phyloP scores from a whole-genome alignment of 768 basidiomycete species.

The Xerocomellus amylosporus region DNA sequence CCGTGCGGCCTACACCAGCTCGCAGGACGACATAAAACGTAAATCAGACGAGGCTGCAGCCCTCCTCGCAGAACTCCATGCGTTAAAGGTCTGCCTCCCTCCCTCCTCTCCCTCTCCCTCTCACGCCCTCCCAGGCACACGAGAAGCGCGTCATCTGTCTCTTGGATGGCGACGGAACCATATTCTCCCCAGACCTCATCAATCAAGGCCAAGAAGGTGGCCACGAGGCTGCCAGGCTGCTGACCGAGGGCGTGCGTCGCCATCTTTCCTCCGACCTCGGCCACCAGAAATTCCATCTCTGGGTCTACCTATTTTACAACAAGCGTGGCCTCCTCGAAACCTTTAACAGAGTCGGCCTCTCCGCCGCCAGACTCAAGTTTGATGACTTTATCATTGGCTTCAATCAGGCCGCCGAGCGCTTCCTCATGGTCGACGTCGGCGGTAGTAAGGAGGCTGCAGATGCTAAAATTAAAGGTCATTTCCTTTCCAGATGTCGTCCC shows the following conservation, averaged over 20 bases:
- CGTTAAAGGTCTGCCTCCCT: slow-evolving; percentile 22
- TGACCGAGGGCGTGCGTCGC: slow-evolving; percentile 35
- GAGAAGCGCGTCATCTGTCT: slow-evolving; percentile 43
- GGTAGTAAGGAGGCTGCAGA: slow-evolving; percentile 72
- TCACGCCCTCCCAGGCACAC: slow-evolving; percentile 14
- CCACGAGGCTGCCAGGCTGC: slow-evolving; percentile 48
- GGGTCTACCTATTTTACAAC: slow-evolving; percentile 63
- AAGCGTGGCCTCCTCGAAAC: slow-evolving; percentile 57
- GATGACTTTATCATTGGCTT: slow-evolving; percentile 69
- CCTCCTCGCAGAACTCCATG: slow-evolving; percentile 27
- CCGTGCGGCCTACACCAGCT: slow-evolving; percentile 25
- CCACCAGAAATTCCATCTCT: slow-evolving; percentile 44
- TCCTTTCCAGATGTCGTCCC: not conserved
- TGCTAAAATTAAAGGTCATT: slow-evolving; percentile 67
- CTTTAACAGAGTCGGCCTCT: slow-evolving; percentile 37
- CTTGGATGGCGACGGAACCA: slow-evolving; percentile 63
- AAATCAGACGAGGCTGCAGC: slow-evolving; percentile 8
- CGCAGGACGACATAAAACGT: slow-evolving; percentile 20
- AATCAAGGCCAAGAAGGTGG: slow-evolving; percentile 57
- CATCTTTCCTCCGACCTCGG: slow-evolving; percentile 20
- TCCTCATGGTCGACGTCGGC: slow-evolving; percentile 69
- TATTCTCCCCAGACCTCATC: slow-evolving; percentile 55
- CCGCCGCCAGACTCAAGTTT: slow-evolving; percentile 40
- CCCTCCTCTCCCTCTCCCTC: not conserved
- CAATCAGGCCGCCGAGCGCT: slow-evolving; percentile 65